These are phyloP conservation scores for Sanguinoderma infundibulare DNA, from an alignment of 1,284 basidiomycete species.

Conservation along the genomic window DNA sequence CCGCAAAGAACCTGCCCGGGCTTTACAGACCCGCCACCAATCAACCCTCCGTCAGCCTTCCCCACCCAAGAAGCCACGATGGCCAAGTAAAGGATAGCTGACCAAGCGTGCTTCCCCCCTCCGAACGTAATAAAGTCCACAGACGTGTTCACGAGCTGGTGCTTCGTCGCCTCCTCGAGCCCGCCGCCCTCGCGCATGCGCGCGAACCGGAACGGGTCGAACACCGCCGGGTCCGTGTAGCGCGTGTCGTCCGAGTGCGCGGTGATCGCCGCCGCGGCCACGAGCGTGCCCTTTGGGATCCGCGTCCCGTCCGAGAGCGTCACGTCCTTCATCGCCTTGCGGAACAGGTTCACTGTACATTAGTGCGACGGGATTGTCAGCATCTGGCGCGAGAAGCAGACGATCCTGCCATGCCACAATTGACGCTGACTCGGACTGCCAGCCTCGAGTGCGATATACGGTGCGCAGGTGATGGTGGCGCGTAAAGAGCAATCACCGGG, in stretches of 20 bases:
- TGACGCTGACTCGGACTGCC: too few species aligned
- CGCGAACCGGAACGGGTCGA: conserved; percentile 52
- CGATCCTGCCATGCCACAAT: too few species aligned
- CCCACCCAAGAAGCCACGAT: background rate
- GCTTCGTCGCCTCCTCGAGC: conserved; percentile 26
- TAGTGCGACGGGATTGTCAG: too few species aligned
- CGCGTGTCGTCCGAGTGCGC: conserved; percentile 46
- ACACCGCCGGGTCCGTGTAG: conserved; percentile 45
- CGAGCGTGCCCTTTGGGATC: conserved; percentile 47
- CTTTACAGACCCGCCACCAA: conserved; percentile 1
- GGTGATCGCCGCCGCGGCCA: conserved; percentile 45
- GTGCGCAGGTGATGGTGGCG: background rate
- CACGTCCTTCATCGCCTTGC: conserved; percentile 39
- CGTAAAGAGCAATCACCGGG: background rate
- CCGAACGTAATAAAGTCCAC: conserved; percentile 36
- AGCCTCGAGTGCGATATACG: too few species aligned
- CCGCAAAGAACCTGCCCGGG: conserved; percentile 32
- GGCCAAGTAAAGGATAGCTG: conserved; percentile 5
- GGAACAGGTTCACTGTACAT: conserved; percentile 30
- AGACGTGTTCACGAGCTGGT: conserved; percentile 36
- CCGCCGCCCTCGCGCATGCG: conserved; percentile 39
- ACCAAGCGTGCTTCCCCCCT: conserved; percentile 38
- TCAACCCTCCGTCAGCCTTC: background rate
- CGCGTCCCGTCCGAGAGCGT: conserved; percentile 47
- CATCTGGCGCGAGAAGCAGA: too few species aligned